These are phyloP conservation scores for Exserohilum turcica DNA, from an alignment of 2,329 filamentous ascomycete genomes.

Conservation along the genomic window DNA sequence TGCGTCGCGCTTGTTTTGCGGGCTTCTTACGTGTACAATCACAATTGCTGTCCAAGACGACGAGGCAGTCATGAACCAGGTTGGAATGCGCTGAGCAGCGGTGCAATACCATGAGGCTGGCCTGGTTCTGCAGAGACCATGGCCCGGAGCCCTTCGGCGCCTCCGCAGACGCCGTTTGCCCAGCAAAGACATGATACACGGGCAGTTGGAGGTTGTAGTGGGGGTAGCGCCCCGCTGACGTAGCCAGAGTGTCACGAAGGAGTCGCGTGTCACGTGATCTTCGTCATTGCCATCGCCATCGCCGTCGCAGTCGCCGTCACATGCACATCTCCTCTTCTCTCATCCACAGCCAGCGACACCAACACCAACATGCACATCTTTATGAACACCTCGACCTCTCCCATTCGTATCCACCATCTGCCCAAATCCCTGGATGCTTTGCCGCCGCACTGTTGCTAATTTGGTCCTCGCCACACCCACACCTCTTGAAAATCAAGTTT, in stretches of 20 bases:
- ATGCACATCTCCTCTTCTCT: too few relatives aligned
- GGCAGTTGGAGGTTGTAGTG: neutral
- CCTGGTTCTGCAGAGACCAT: neutral
- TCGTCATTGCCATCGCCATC: constrained; percentile 17
- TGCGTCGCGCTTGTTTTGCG: neutral
- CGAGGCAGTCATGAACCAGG: too few relatives aligned
- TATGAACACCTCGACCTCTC: neutral
- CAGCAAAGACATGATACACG: neutral
- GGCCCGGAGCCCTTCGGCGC: neutral
- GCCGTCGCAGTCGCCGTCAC: constrained; percentile 4
- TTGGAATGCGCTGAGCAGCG: neutral
- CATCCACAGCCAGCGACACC: neutral
- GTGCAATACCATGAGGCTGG: neutral
- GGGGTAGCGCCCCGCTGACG: constrained; percentile 20
- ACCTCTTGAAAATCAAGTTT: constrained; percentile 7
- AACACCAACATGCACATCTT: neutral
- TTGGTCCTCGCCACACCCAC: constrained; percentile 1
- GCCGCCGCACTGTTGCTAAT: neutral
- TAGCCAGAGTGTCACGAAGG: constrained; percentile 19
- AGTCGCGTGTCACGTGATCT: constrained; percentile 24
- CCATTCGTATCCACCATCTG: neutral
- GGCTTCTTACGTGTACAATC: neutral
- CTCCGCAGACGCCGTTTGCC: neutral
- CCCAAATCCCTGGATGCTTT: neutral
- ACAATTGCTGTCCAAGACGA: neutral